Conservation (phyloP, 305 asterid genomes). For the Plantago rigida region DNA sequence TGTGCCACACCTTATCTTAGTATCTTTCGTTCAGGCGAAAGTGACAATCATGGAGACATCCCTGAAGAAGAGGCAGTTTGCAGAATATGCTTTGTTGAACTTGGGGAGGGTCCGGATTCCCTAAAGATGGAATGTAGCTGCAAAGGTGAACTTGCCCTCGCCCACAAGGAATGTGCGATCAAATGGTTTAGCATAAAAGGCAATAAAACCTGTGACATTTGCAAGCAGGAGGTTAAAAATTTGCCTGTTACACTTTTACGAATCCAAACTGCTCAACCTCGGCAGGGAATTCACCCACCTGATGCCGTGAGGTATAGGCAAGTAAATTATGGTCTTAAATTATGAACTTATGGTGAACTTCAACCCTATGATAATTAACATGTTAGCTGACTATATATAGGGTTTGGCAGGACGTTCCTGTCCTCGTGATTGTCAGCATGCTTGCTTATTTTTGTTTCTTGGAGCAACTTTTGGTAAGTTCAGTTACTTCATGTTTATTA, state of each 20-base stretch:
- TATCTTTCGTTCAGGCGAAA: constrained; percentile 44
- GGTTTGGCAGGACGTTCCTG: constrained; percentile 90
- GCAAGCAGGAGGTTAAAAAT: constrained; percentile 78
- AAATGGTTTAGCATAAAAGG: constrained; percentile 97
- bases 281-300: constrained; percentile 31
- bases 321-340: constrained; percentile 20
- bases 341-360: constrained; percentile 8
- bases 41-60: constrained; percentile 49
- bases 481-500: constrained; percentile 9
- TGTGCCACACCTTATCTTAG: constrained; percentile 29
- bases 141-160: constrained; percentile 90
- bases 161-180: constrained; percentile 84
- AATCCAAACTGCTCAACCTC: constrained; percentile 42
- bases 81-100: constrained; percentile 80
- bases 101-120: constrained; percentile 65
- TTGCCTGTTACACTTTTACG: constrained; percentile 76
- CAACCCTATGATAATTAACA: constrained; percentile 20
- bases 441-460: constrained; percentile 89
- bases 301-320: constrained; percentile 60
- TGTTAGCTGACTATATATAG: constrained; percentile 32
- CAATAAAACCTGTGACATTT: constrained; percentile 83
- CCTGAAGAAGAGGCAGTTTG: constrained; percentile 88
- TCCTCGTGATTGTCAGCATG: constrained; percentile 88
- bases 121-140: constrained; percentile 90
- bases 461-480: constrained; percentile 86